Evolutionary conservation across 2,329 filamentous ascomycete genomes (phyloP), one percentile per base, ranked within the genome.

Genomic region (Acrocalymma vagum): DNA sequence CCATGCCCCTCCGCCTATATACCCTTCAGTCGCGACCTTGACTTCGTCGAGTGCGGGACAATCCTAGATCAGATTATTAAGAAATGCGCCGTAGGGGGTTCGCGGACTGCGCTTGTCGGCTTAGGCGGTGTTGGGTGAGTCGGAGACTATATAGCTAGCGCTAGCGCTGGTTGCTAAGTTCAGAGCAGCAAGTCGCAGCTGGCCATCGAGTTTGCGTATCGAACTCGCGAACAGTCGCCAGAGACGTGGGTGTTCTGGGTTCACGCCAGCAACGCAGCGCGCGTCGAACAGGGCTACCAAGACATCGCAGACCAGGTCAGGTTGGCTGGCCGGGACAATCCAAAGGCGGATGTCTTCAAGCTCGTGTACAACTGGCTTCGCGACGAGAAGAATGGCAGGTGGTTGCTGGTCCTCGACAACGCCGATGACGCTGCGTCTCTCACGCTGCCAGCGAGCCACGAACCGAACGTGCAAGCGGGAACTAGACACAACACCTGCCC

Each of bases 371-470:
- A 22, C 5, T 48, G 51, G 9, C 42, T 76, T 2, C 63, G 57
- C 20, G 28, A 48, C 6, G 45, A 58, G 11, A 42, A 22, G 10
- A 10, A 36, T 36, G 0, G 57, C 1, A 45, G 40, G 2, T 76
- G 71, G 74, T 53, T 77, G 1, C 26, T 76, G 18, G 53, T 77
- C 20, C 26, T 77, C 11, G 72, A 77, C 37, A 77, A 75, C 30
- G 70, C 67, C 10, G 71, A 77, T 34, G 69, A 77, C 39, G 32
- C 31, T 3, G 43, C 63, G 2, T 35, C 72, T 5, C 28, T 30
- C 20, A 6, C n/a, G n/a, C n/a, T n/a, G 29, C 13, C 29, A n/a
- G n/a, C n/a, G n/a, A n/a, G n/a, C n/a, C n/a, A n/a, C n/a, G n/a
- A n/a, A n/a, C n/a, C n/a, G n/a, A n/a, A n/a, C n/a, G n/a, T n/a